Evolutionary conservation across 1,284 basidiomycete genomes (phyloP), one percentile per base, ranked within the genome.

Genomic region (Irpex sp.): DNA sequence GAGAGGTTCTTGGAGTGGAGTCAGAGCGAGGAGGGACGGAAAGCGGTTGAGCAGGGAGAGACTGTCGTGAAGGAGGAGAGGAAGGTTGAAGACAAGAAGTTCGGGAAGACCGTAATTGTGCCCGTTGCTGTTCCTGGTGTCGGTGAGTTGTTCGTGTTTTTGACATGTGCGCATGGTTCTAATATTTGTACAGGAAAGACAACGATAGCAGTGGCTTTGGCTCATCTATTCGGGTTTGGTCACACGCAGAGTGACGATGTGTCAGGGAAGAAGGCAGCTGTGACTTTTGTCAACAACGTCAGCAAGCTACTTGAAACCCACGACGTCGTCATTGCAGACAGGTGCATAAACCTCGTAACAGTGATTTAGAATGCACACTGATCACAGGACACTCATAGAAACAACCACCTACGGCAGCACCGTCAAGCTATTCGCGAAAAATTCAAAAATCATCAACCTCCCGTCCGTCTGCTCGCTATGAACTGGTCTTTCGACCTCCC

Each of bases 211-310:
- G 78, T 97, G 4, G 94, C 95, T 0, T 83, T 99, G 1, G 67
- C 80, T 1, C 80, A 89, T 62, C 80, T 99, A 0, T 97, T 95
- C 69, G 84, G 82, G 0, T 95, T 94, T 64, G 92, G 81, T 0
- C 95, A 98, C 71, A 93, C 91, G 0, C 97, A 99, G 73, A 94
- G 91, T 70, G 97, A 99, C 75, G 93, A 98, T 70, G 84, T 98
- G 4, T 17, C 49, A 50, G 82, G 77, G 9, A 98, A 96, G 76
- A 95, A 91, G 71, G 67, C 93, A 0, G 94, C 85, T 0, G 84
- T 89, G 0, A 72, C 78, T 1, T 99, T 99, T 76, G 76, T 96
- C 61, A 86, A 82, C 68, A 94, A 93, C 65, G 89, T 98, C 43
- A 75, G 79, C 7, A 74, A 80, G 0, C 78, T 92, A 1, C 79